These are phyloP conservation scores for Stenocarpella maydis DNA, from an alignment of 2,329 filamentous ascomycete genomes.

Conservation along the genomic window DNA sequence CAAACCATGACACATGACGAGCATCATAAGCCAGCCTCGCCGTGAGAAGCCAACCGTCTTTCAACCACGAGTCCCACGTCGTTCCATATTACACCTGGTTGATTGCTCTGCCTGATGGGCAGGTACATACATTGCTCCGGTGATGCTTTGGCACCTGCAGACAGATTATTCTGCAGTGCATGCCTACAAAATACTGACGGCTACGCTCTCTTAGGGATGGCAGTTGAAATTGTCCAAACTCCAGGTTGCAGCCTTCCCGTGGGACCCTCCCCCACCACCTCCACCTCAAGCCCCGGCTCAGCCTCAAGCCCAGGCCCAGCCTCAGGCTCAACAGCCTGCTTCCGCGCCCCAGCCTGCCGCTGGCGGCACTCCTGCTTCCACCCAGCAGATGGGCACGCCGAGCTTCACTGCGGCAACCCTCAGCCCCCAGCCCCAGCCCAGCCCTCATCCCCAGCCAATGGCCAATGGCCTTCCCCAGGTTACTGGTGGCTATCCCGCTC, in stretches of 20 bases:
- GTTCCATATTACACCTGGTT: not conserved
- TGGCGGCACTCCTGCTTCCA: slow-evolving; percentile 7
- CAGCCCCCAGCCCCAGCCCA: slow-evolving; percentile 44
- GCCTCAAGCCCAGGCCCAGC: slow-evolving; percentile 30
- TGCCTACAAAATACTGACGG: slow-evolving; percentile 15
- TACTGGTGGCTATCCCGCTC: slow-evolving; percentile 52
- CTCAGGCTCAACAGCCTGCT: slow-evolving; percentile 40
- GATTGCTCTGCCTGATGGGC: not conserved
- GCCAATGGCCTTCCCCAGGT: slow-evolving; percentile 42
- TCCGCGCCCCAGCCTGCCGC: slow-evolving; percentile 39
- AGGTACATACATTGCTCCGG: not conserved
- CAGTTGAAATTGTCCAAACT: slow-evolving; percentile 88
- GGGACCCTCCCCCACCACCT: slow-evolving; percentile 82
- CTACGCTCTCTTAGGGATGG: slow-evolving; percentile 75
- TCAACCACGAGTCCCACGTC: too few species aligned
- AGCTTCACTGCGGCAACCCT: slow-evolving; percentile 47
- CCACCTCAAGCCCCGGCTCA: slow-evolving; percentile 49
- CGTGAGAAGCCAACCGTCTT: too few species aligned
- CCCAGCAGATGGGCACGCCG: slow-evolving; percentile 37
- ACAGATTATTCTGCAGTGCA: not conserved
- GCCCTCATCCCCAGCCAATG: slow-evolving; percentile 41
- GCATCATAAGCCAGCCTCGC: slow-evolving; percentile 25
- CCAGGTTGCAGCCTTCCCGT: slow-evolving; percentile 88
- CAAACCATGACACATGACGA: not conserved
- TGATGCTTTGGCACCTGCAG: not conserved